Percentiles rank a stretch among this genome's conserved stretches.
phyloP scores from a whole-genome alignment of 768 basidiomycete species.

The Trichaptum fuscoviolaceum region DNA sequence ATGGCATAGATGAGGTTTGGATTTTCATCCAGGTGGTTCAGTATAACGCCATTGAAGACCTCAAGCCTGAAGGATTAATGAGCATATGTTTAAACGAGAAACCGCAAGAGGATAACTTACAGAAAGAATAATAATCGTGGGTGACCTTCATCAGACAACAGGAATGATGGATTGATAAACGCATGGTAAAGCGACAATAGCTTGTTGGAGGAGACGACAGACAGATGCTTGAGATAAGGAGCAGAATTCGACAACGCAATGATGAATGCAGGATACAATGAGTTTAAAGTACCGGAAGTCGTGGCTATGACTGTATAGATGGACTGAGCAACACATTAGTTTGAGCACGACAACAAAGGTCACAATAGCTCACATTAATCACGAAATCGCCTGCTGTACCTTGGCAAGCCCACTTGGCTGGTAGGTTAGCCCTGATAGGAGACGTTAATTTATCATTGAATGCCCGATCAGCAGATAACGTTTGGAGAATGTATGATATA shows the following conservation, averaged over 20 bases:
- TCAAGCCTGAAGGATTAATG: constrained; percentile 57
- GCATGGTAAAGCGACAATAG: constrained; percentile 87
- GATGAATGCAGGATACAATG: constrained; percentile 87
- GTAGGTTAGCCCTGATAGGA: constrained; percentile 59
- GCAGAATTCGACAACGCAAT: constrained; percentile 87
- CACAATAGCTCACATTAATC: constrained; percentile 57
- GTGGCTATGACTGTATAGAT: constrained; percentile 88
- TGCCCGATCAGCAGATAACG: constrained; percentile 75
- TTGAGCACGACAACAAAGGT: constrained; percentile 9
- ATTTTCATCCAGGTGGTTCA: constrained; percentile 75
- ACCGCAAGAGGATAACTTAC: constrained; percentile 35
- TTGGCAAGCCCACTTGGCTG: constrained; percentile 68
- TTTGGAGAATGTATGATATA: constrained; percentile 87
- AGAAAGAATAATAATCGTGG: constrained; percentile 90
- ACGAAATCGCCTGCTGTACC: constrained; percentile 84
- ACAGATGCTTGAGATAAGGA: constrained; percentile 78
- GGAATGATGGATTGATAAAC: constrained; percentile 84
- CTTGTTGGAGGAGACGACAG: constrained; percentile 74
- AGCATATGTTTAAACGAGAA: constrained; percentile 4
- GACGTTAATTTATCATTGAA: constrained; percentile 70
- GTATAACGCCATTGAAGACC: constrained; percentile 81
- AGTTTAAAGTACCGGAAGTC: constrained; percentile 74
- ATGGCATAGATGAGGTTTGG: constrained; percentile 86
- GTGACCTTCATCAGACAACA: constrained; percentile 92
- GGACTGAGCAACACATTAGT: constrained; percentile 41